A percentile compares a stretch with the other conserved stretches of the same genome.
Evolutionary conservation across 768 basidiomycete species (phyloP).

Genomic region (Cyathus striatus): DNA sequence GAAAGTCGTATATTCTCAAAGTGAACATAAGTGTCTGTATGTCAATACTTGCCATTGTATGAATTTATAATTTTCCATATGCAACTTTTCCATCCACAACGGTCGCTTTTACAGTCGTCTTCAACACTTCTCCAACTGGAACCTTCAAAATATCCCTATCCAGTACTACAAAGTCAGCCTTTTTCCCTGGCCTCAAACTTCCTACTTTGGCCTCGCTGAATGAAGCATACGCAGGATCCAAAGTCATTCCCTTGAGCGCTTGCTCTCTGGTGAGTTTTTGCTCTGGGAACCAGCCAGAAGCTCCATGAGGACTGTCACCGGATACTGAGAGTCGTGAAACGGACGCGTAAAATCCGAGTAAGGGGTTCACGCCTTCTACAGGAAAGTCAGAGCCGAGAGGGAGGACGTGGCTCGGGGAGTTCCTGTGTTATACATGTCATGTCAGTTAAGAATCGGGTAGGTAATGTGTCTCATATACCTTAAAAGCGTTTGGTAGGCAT

Average conservation of each 20-base stretch:
- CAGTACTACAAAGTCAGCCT: conserved; percentile 84
- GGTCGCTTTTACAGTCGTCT: conserved; percentile 54
- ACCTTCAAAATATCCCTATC: conserved; percentile 75
- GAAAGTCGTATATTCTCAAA: too few species aligned
- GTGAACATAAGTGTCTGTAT: too few species aligned
- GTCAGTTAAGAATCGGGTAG: background rate
- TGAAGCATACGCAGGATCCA: conserved; percentile 84
- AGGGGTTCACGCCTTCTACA: conserved; percentile 84
- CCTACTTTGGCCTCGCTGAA: conserved; percentile 72
- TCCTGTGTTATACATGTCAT: too few species aligned
- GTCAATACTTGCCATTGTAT: too few species aligned
- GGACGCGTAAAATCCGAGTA: conserved; percentile 88
- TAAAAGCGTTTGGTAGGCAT: conserved; percentile 81
- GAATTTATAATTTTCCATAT: conserved; percentile 38
- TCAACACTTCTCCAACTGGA: conserved; percentile 43
- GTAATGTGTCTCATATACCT: conserved; percentile 33
- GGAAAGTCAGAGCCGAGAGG: conserved; percentile 94
- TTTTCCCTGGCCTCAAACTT: conserved; percentile 70
- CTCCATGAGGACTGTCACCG: conserved; percentile 80
- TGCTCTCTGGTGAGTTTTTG: conserved; percentile 77
- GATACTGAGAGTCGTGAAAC: conserved; percentile 63
- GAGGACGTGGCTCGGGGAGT: conserved; percentile 49
- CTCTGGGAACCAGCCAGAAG: conserved; percentile 80
- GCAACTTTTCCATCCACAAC: conserved; percentile 57
- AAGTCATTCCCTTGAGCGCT: conserved; percentile 87